phyloP scores from a whole-genome alignment of 2,329 filamentous ascomycete genomes.

The Botryotinia calthae region DNA sequence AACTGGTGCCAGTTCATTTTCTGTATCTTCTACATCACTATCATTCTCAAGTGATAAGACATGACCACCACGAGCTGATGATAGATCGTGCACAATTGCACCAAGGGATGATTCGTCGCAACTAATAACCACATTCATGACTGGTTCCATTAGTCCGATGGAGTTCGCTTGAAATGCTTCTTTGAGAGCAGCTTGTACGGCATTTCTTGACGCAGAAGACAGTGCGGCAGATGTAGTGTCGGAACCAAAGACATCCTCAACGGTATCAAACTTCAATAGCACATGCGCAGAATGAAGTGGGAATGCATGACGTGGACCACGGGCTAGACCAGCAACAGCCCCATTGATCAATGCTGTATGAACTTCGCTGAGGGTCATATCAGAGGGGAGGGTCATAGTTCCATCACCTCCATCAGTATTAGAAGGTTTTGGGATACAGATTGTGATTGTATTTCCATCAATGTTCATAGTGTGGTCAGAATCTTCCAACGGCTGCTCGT shows the following conservation, averaged over 20 bases:
- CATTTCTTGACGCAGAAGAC: constrained; percentile 65
- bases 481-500: constrained; percentile 45
- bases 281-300: constrained; percentile 76
- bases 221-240: constrained; percentile 65
- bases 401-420: constrained; percentile 41
- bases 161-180: constrained; percentile 53
- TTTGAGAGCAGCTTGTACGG: constrained; percentile 67
- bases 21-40: constrained; percentile 25
- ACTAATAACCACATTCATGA: constrained; percentile 85
- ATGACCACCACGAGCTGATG: constrained; percentile 68
- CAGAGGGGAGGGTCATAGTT: constrained; percentile 48
- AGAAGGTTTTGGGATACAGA: constrained; percentile 43
- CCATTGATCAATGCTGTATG: constrained; percentile 68
- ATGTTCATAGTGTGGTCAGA: constrained; percentile 48
- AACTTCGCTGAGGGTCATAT: constrained; percentile 50
- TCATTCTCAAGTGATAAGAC: constrained; percentile 64
- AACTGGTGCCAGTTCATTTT: constrained; percentile 45
- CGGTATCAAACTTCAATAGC: constrained; percentile 64
- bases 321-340: constrained; percentile 75
- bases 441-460: constrained; percentile 69
- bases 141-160: constrained; percentile 80
- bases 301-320: constrained; percentile 77
- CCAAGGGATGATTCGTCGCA: constrained; percentile 82
- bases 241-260: constrained; percentile 60
- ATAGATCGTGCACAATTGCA: constrained; percentile 78